phyloP scores from a whole-genome alignment of 768 basidiomycete species.

The Candolleomyces aberdarensis region DNA sequence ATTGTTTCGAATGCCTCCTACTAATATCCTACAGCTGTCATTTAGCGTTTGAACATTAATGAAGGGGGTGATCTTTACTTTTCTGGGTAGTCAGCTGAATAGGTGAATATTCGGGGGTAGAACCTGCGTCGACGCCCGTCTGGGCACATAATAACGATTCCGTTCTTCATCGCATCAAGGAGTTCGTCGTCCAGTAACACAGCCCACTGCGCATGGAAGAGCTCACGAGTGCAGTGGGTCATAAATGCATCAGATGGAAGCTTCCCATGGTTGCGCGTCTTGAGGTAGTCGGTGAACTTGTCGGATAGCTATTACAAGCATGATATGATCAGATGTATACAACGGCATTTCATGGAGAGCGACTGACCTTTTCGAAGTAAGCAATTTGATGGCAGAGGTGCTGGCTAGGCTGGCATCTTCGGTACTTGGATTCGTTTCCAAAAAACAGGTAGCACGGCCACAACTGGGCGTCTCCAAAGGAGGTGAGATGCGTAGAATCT shows the following conservation, averaged over 20 bases:
- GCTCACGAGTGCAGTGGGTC: conserved; percentile 27
- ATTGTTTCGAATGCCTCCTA: conserved; percentile 9
- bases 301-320: conserved; percentile 18
- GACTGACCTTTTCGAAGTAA: conserved; percentile 11
- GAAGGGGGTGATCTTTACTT: conserved; percentile 21
- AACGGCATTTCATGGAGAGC: conserved; percentile 3
- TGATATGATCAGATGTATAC: background rate
- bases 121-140: conserved; percentile 28
- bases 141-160: conserved; percentile 27
- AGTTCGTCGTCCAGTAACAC: conserved; percentile 31
- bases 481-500: conserved; percentile 15
- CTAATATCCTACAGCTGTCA: background rate
- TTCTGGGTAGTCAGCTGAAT: conserved; percentile 39
- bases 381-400: conserved; percentile 15
- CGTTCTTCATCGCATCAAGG: conserved; percentile 27
- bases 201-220: conserved; percentile 31
- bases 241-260: conserved; percentile 19
- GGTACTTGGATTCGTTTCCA: conserved; percentile 18
- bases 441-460: conserved; percentile 19
- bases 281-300: conserved; percentile 15
- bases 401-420: conserved; percentile 7
- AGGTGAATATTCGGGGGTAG: conserved; percentile 32
- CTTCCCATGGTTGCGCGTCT: conserved; percentile 12
- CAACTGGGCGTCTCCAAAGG: conserved; percentile 13
- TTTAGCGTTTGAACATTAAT: background rate